Evolutionary conservation across 306 rosid genomes (phyloP), one percentile per base, ranked within the genome.

Genomic region (Pueraria montana): DNA sequence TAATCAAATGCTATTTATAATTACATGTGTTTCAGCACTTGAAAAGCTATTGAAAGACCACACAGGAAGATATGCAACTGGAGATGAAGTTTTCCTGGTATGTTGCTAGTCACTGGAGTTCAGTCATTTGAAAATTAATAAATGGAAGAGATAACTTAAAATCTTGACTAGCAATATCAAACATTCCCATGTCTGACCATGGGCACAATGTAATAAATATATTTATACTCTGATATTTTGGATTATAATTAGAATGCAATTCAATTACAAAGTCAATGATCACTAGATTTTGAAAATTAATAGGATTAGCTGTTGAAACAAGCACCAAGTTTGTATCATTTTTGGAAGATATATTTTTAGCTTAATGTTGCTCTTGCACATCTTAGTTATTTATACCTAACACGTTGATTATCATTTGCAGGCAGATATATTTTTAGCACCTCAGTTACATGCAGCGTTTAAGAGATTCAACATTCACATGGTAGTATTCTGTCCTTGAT

Each of bases 391-490:
- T 32, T 59, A 38, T 38, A 84, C 68, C 46, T 69, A 77, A 87
- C 71, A 59, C 17, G 2, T 48, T 79, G 58, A 55, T 87, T 77
- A 75, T 82, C 75, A n/a, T 87, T 86, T 92, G 82, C 96, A 95
- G 99, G 97, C 99, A 5, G 99, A 93, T 81, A 2, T 95, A 78
- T 95, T 95, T 87, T 64, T 95, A 82, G 99, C 97, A 1, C 94
- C 99, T 48, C 99, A 95, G 89, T 4, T 95, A 16, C 1, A 84
- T 82, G 12, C 76, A 62, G 89, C 90, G 23, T 30, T 58, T 67
- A 84, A 21, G 9, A 72, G 68, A 83, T 91, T 85, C 92, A 86
- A 86, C 53, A 59, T 92, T 66, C 88, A 88, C 87, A 85, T 52
- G 99, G 98, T 92, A 95, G 74, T 84, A 53, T 71, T 67, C 55